Base-by-base conservation (phyloP, 345 rosid species). In the Gossypium bickii region DNA sequence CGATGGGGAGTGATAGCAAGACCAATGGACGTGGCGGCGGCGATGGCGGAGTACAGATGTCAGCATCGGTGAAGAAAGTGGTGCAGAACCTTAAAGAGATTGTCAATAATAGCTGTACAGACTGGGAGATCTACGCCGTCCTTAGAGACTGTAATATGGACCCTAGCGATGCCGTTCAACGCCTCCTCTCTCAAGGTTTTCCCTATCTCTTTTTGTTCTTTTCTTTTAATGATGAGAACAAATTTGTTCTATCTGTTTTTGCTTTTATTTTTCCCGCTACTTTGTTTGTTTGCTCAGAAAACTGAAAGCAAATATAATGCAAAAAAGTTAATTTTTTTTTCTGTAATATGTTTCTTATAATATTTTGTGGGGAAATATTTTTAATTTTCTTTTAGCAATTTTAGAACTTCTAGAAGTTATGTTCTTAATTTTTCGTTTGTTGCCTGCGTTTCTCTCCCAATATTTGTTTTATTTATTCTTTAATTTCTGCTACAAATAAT, bases 181-280 rank as follows among this genome's bases (percentile, higher is more conserved):
- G 77, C 20, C 88, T 89, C 72, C 88, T 89, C 47, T 78, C 85
- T 75, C 89, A 79, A 87, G 93, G 90, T 89, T 49, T 55, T 18
- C 29, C 63, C 15, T 25, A 2, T 0, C 45, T 43, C 13, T 25
- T 67, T 51, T 53, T 60, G 12, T 56, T 56, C 44, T 13, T 0
- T 58, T 43, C 12, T 24, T 61, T 34, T 24, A 62, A 45, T 18
- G 16, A 20, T 56, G 60, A 56, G 20, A 29, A 15, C 5, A 34
- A 2, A n/a, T 29, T 12, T 41, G 7, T 61, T 56, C 9, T 1
- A 12, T 53, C 4, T 45, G 53, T 11, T 44, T 6, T 20, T n/a
- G 18, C 22, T 63, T 56, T 43, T 47, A 1, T 29, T 17, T 10
- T 43, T 59, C 7, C 10, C 9, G 11, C 27, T 11, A 29, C 24